Evolutionary conservation across 208 protist genomes (phyloP), one percentile per base, ranked within the genome.

Genomic region (Trypanosoma boissoni): DNA sequence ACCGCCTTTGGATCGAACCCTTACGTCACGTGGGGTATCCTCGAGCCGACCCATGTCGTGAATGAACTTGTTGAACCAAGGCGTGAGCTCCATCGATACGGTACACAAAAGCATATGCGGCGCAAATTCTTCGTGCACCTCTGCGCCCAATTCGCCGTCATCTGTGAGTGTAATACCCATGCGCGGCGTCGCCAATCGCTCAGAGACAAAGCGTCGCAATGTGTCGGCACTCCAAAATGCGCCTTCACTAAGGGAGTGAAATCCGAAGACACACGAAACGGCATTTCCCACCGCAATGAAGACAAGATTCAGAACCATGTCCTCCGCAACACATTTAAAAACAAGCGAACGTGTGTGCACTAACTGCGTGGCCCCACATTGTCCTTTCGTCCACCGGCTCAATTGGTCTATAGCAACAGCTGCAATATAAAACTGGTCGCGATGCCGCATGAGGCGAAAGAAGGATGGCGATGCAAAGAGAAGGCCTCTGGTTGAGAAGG

Each of bases 401-500:
- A 89, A 39, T 37, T 70, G 66, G 44, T 85, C 78, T 9, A 91
- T 56, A 21, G 79, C 83, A 24, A 74, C 53, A 14, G 79, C 73
- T 7, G 76, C 27, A 16, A 91, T 32, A 32, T 83, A 31, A 26
- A 87, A 24, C 21, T 68, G 59, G 41, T 80, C 69, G 4, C 66
- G 48, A 37, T 87, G 83, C 4, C 45, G 34, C 32, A 76, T 65
- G 9, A 49, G 18, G 10, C 24, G 6, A 27, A 54, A 69, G 53
- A 84, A 91, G 10, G 24, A 54, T 0, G 65, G 45, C 14, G 79
- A 87, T 16, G 76, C 73, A 39, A 55, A 64, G 26, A 91, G 69
- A 26, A 91, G 66, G 0, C 83, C 83, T 42, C 67, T 76, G 20
- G 72, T 70, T n/a, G 76, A 81, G 60, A 74, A 91, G 18, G 59